Percentiles rank a stretch among this genome's conserved stretches.
phyloP scores from a whole-genome alignment of 306 rosid genomes.

The Dicorynia guianensis region DNA sequence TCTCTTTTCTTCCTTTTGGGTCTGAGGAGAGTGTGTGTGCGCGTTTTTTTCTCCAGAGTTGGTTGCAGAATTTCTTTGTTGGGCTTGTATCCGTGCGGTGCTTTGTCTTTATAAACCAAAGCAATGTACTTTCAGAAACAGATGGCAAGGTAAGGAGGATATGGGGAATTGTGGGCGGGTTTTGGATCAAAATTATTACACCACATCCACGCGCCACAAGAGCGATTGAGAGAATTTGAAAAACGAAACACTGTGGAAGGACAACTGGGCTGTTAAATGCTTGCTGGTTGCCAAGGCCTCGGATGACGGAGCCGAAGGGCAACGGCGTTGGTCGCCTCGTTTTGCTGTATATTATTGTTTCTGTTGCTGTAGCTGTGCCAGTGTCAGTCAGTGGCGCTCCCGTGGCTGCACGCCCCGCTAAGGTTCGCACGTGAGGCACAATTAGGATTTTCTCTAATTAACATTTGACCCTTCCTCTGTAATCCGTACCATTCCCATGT shows the following conservation, averaged over 20 bases:
- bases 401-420: conserved; percentile 43
- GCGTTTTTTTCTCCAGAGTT: conserved; percentile 2
- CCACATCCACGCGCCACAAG: conserved; percentile 38
- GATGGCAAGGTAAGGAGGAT: conserved; percentile 23
- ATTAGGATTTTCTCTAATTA: conserved; percentile 10
- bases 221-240: conserved; percentile 1
- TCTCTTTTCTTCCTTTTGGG: neutral
- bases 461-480: neutral
- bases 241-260: no score
- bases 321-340: no score
- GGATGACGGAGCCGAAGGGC: no score
- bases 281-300: no score
- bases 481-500: conserved; percentile 27
- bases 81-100: conserved; percentile 33
- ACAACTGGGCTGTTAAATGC: no score
- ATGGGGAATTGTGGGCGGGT: conserved; percentile 50
- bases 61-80: conserved; percentile 33
- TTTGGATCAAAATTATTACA: conserved; percentile 33
- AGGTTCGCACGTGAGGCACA: conserved; percentile 58
- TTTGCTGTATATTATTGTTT: no score
- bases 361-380: neutral
- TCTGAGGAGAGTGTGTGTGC: neutral
- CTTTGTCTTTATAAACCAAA: conserved; percentile 32
- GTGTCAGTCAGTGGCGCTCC: conserved; percentile 40
- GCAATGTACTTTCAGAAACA: conserved; percentile 42